Evolutionary conservation across 495 filamentous ascomycete genomes (phyloP), one percentile per base, ranked within the genome.

Genomic region (Penicillium mononematosum): DNA sequence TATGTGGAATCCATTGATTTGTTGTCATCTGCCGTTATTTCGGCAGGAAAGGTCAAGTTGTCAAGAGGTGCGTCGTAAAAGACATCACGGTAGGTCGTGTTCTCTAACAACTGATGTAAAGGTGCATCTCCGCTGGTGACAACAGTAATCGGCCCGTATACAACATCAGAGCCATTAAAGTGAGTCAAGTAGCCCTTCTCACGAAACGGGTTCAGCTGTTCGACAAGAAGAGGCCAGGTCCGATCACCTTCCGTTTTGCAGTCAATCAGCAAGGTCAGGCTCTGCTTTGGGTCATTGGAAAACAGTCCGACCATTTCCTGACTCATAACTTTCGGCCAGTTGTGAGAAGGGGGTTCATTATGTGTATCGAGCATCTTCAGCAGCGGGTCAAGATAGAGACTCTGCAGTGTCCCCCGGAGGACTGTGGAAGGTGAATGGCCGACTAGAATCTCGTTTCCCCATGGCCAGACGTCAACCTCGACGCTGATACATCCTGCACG

Each of bases 391-490:
- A 90, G 68, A 68, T 91, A 92, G 5, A 90, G 76, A 10, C 69
- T 74, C 45, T 75, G 64, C 50, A 92, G 80, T 4, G 48, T 50
- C 2, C 44, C 55, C 12, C n/a, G 7, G 2, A 46, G 6, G 14
- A 65, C 34, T 12, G 55, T 59, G 6, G 24, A 6, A 10, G 6
- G 22, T 1, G 48, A 50, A 45, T 62, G 56, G 0, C 85, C 87
- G 36, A 91, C 82, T 31, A 81, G 74, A 17, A 88, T 68, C 24
- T 77, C 66, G 24, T 65, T 45, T 3, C 64, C 53, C 17, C 79
- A 78, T 3, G 86, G 77, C 87, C 87, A 93, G 8, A 92, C 79
- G 60, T 92, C 88, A 5, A 85, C 87, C 70, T 90, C 89, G 17
- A 88, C 77, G 14, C 89, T 85, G n/a, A 75, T 83, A 64, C 85